phyloP scores from a whole-genome alignment of 225 moss, liverwort and hornwort genomes.

The Pseudoscleropodium purum region DNA sequence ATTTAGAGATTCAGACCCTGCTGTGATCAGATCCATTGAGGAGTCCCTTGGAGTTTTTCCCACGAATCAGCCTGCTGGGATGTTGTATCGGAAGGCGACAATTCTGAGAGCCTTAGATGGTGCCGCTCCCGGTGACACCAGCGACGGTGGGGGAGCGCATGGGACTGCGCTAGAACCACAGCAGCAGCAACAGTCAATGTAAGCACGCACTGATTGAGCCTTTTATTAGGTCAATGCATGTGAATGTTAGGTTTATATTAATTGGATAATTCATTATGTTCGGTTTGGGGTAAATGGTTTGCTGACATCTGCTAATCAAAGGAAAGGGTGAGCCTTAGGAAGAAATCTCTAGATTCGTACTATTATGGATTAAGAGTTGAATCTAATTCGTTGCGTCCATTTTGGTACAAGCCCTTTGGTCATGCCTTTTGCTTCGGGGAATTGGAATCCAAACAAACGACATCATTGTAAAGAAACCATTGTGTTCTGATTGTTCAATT shows the following conservation, averaged over 20 bases:
- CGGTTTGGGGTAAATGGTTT: neutral
- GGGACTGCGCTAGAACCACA: neutral
- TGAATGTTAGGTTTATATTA: neutral
- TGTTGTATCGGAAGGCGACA: neutral
- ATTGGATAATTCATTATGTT: neutral
- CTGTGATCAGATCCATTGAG: neutral
- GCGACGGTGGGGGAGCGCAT: neutral
- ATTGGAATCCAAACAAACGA: neutral
- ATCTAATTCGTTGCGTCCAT: neutral
- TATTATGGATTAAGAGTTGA: neutral
- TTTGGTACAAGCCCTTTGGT: neutral
- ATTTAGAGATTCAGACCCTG: neutral
- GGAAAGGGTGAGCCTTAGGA: neutral
- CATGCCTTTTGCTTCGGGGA: neutral
- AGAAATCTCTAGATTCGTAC: neutral
- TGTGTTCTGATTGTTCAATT: neutral
- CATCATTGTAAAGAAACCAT: neutral
- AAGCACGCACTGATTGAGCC: neutral
- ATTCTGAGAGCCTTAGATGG: neutral
- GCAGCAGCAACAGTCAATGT: slow-evolving; percentile 9
- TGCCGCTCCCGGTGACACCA: neutral
- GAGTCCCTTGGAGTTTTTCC: neutral
- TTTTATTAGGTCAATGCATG: neutral
- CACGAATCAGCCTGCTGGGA: neutral
- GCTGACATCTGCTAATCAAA: no score